phyloP scores from a whole-genome alignment of 2,329 filamentous ascomycete genomes.

The Ceratocystis colombiana region DNA sequence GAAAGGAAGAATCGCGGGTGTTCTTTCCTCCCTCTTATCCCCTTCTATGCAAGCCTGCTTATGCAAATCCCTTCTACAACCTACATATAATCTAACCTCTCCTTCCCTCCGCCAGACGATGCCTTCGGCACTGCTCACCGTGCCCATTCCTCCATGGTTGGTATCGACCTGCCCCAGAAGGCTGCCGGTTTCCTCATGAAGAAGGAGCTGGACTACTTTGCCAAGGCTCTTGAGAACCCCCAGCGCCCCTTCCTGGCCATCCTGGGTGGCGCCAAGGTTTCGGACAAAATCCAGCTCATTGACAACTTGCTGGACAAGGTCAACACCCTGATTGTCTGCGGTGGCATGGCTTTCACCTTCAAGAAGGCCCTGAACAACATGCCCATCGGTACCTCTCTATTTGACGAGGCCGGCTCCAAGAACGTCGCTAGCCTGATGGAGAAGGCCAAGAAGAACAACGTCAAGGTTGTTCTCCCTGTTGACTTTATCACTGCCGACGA shows the following conservation, averaged over 20 bases:
- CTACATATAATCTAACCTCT: neutral
- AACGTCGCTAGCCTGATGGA: constrained; percentile 77
- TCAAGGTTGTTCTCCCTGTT: constrained; percentile 86
- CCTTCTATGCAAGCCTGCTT: constrained; percentile 2
- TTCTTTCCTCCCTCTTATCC: neutral
- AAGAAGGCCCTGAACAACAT: constrained; percentile 95
- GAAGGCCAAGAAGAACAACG: constrained; percentile 93
- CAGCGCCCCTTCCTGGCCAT: constrained; percentile 97
- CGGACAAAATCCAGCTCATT: constrained; percentile 99
- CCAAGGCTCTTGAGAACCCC: constrained; percentile 85
- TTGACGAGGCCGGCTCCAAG: constrained; percentile 88
- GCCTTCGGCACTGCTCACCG: constrained; percentile 98
- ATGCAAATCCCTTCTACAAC: neutral
- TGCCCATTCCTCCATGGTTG: constrained; percentile 98
- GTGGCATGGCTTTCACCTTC: constrained; percentile 98
- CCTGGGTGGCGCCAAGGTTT: constrained; percentile 94
- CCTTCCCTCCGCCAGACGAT: constrained; percentile 40
- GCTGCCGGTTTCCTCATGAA: constrained; percentile 98
- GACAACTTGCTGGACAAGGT: constrained; percentile 98
- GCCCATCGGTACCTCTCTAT: constrained; percentile 81
- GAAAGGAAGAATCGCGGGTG: too few species aligned
- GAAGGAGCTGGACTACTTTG: constrained; percentile 99
- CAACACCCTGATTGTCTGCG: constrained; percentile 90
- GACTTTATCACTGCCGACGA: constrained; percentile 97
- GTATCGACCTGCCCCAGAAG: constrained; percentile 89